A percentile compares a stretch with the other conserved stretches of the same genome.
These are phyloP conservation scores for Auriscalpium vulgare DNA, from an alignment of 768 basidiomycete genomes.

Conservation along the genomic window DNA sequence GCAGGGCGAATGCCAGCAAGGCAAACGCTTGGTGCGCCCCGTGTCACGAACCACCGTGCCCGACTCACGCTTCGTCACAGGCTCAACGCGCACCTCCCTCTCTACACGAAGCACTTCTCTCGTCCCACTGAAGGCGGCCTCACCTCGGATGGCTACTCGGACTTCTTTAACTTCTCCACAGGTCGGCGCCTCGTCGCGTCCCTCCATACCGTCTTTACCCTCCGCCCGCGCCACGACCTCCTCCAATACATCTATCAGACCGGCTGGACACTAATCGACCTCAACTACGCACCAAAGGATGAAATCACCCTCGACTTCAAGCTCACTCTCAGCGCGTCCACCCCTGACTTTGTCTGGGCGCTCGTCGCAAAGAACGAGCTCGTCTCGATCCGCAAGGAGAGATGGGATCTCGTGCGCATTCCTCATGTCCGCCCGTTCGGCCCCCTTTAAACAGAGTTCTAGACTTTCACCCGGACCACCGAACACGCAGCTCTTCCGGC, in stretches of 20 bases:
- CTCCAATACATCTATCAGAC: conserved; percentile 57
- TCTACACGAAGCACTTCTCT: conserved; percentile 71
- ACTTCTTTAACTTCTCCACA: conserved; percentile 83
- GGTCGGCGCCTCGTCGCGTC: conserved; percentile 72
- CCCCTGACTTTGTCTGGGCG: conserved; percentile 76
- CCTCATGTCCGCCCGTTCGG: background rate
- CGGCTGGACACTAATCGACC: conserved; percentile 59
- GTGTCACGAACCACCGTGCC: background rate
- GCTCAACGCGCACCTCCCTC: conserved; percentile 47
- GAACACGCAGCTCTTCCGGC: conserved; percentile 58
- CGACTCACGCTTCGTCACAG: conserved; percentile 28
- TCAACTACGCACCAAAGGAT: conserved; percentile 64
- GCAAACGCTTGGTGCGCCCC: conserved; percentile 59
- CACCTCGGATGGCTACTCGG: conserved; percentile 61
- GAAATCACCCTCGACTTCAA: conserved; percentile 75
- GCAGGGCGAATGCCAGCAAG: conserved; percentile 44
- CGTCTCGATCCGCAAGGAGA: conserved; percentile 51
- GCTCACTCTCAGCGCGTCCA: conserved; percentile 38
- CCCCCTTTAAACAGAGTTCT: background rate
- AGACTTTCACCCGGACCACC: conserved; percentile 79
- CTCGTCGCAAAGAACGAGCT: conserved; percentile 77
- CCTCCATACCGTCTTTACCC: conserved; percentile 70
- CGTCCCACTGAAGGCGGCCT: conserved; percentile 49
- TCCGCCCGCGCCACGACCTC: conserved; percentile 81
- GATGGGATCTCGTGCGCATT: conserved; percentile 83